Percentiles rank a stretch among this genome's conserved stretches.
phyloP scores from a whole-genome alignment of 2,329 filamentous ascomycete species.

The Aspergillus sergii region DNA sequence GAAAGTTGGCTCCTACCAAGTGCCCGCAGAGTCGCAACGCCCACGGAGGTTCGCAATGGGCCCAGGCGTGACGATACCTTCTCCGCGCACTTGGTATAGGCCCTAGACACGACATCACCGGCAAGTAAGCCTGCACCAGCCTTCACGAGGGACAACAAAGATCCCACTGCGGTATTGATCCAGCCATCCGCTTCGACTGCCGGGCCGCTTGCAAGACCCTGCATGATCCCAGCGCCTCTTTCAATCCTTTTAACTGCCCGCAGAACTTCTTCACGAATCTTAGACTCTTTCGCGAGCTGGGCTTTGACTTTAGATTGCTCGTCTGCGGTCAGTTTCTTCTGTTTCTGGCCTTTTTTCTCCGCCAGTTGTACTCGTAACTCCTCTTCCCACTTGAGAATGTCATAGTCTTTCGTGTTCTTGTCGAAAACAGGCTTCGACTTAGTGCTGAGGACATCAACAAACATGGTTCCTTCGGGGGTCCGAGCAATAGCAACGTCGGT shows the following conservation, averaged over 20 bases:
- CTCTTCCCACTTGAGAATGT: constrained; percentile 95
- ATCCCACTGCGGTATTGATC: constrained; percentile 79
- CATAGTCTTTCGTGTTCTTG: constrained; percentile 93
- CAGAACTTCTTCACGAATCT: constrained; percentile 73
- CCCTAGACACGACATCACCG: constrained; percentile 74
- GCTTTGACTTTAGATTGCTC: constrained; percentile 89
- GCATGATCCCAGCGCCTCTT: constrained; percentile 84
- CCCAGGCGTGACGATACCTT: constrained; percentile 75
- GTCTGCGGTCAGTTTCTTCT: constrained; percentile 87
- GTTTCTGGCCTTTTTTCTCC: constrained; percentile 81
- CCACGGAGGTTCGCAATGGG: constrained; percentile 76
- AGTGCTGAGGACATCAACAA: constrained; percentile 87
- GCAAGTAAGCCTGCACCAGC: constrained; percentile 81
- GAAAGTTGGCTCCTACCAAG: constrained; percentile 74
- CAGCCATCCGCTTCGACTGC: constrained; percentile 87
- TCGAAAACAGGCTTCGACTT: constrained; percentile 73
- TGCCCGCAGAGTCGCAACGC: constrained; percentile 80
- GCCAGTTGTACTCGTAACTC: constrained; percentile 84
- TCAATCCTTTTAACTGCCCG: constrained; percentile 70
- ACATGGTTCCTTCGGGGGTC: constrained; percentile 83
- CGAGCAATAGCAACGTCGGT: constrained; percentile 92
- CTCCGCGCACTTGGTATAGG: constrained; percentile 78
- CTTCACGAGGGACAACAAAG: constrained; percentile 69
- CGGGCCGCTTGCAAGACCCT: constrained; percentile 78
- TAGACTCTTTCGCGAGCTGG: constrained; percentile 83